phyloP scores from a whole-genome alignment of 2,329 filamentous ascomycete species.

The Colletotrichum horii region DNA sequence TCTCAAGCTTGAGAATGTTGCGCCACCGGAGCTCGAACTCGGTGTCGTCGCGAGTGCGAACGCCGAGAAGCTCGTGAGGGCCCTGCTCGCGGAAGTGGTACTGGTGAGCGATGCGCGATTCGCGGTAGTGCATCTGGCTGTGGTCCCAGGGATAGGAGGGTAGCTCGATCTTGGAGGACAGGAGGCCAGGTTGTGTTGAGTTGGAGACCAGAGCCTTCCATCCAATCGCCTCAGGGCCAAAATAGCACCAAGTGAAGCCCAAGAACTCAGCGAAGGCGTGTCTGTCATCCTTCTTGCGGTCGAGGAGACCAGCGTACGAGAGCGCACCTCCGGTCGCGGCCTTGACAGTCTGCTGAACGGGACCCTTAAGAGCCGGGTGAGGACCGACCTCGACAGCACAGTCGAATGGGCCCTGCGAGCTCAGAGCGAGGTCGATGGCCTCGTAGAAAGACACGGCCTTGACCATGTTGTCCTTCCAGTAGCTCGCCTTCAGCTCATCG shows the following conservation, averaged over 20 bases:
- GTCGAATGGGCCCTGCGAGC: slow-evolving; percentile 10
- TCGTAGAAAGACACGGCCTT: slow-evolving; percentile 32
- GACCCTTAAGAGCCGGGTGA: slow-evolving; percentile 45
- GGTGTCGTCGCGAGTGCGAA: slow-evolving; percentile 8
- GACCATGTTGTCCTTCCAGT: slow-evolving; percentile 36
- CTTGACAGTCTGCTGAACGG: slow-evolving; percentile 46
- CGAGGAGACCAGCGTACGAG: slow-evolving; percentile 36
- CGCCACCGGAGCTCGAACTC: slow-evolving; percentile 23
- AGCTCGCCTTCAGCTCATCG: slow-evolving; percentile 38
- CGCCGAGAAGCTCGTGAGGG: slow-evolving; percentile 38
- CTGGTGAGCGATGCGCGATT: slow-evolving; percentile 31
- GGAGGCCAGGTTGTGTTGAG: slow-evolving; percentile 26
- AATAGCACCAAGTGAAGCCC: slow-evolving; percentile 36
- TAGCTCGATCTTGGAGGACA: slow-evolving; percentile 28
- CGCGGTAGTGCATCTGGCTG: slow-evolving; percentile 37
- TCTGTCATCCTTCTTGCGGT: slow-evolving; percentile 33
- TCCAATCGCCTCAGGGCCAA: slow-evolving; percentile 26
- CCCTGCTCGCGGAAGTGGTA: slow-evolving; percentile 33
- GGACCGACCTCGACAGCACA: slow-evolving; percentile 39
- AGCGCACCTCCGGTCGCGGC: slow-evolving; percentile 35
- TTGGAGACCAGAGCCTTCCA: slow-evolving; percentile 27
- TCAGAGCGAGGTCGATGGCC: slow-evolving; percentile 21
- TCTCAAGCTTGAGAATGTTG: slow-evolving; percentile 23
- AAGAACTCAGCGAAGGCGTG: slow-evolving; percentile 36
- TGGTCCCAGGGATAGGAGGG: slow-evolving; percentile 45